These are phyloP conservation scores for Sodiomyces alkalinus DNA, from an alignment of 2,329 filamentous ascomycete genomes.

Conservation along the genomic window DNA sequence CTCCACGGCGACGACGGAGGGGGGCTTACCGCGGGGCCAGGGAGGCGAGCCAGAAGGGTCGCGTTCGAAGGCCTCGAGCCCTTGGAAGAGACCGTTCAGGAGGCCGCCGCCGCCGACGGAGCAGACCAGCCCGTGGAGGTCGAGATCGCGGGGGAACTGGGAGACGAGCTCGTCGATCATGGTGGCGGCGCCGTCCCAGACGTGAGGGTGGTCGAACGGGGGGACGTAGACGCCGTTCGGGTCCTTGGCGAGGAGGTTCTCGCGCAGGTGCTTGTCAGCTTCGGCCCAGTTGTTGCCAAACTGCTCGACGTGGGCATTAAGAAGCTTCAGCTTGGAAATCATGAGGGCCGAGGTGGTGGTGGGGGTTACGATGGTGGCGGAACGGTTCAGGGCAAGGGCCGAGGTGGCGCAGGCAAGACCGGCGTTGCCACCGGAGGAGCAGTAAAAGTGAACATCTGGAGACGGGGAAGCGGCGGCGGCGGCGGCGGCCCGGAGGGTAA, in stretches of 20 bases:
- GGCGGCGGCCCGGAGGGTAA: constrained; percentile 38
- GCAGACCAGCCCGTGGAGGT: constrained; percentile 58
- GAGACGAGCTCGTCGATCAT: constrained; percentile 36
- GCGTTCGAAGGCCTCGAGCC: constrained; percentile 31
- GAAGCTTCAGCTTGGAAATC: constrained; percentile 52
- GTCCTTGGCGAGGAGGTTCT: constrained; percentile 38
- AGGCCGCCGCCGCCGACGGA: constrained; percentile 70
- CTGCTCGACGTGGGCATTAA: constrained; percentile 56
- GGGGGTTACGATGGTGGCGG: constrained; percentile 64
- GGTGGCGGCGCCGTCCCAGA: constrained; percentile 51
- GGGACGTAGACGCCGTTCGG: constrained; percentile 46
- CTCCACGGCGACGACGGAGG: constrained; percentile 56
- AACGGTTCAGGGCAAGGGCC: constrained; percentile 45
- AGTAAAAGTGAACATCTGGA: constrained; percentile 53
- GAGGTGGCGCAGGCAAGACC: constrained; percentile 69
- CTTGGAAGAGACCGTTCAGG: constrained; percentile 60
- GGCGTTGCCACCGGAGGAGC: constrained; percentile 69
- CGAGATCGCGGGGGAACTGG: constrained; percentile 19
- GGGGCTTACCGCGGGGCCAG: constrained; percentile 16
- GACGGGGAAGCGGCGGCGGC: constrained; percentile 18
- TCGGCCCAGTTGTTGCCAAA: constrained; percentile 52
- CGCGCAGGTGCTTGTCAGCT: constrained; percentile 51
- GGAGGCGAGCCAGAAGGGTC: constrained; percentile 7
- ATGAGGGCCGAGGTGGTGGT: constrained; percentile 49
- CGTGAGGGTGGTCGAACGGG: constrained; percentile 52